A percentile compares a stretch with the other conserved stretches of the same genome.
These are phyloP conservation scores for Exophiala phaeomuriformis DNA, from an alignment of 2,329 filamentous ascomycete genomes.

Conservation along the genomic window DNA sequence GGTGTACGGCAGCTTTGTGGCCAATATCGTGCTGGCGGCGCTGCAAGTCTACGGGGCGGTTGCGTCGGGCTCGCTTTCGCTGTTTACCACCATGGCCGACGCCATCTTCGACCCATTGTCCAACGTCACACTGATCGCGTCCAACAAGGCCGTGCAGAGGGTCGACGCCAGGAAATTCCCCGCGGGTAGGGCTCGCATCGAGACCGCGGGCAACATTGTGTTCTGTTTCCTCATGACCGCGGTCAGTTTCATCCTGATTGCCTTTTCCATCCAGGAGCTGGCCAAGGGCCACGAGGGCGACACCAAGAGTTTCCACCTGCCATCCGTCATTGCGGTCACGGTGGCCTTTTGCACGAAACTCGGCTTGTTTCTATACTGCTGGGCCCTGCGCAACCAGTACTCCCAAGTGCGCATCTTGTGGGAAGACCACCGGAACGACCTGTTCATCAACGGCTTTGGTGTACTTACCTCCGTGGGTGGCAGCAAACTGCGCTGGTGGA, in stretches of 20 bases:
- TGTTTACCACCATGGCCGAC: slow-evolving; percentile 97
- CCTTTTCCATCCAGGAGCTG: slow-evolving; percentile 71
- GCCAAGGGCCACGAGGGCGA: slow-evolving; percentile 42
- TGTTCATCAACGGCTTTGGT: slow-evolving; percentile 93
- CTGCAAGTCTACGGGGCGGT: slow-evolving; percentile 86
- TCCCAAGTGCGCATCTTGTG: slow-evolving; percentile 85
- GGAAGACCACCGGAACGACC: slow-evolving; percentile 95
- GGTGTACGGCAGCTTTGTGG: slow-evolving; percentile 61
- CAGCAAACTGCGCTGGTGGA: slow-evolving; percentile 83
- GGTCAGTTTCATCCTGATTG: slow-evolving; percentile 86
- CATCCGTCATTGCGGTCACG: slow-evolving; percentile 75
- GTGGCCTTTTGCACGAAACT: slow-evolving; percentile 83
- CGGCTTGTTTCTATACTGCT: slow-evolving; percentile 81
- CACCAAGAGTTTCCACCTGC: slow-evolving; percentile 64
- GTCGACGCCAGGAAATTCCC: slow-evolving; percentile 84
- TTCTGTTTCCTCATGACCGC: slow-evolving; percentile 96
- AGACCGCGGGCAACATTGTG: slow-evolving; percentile 90
- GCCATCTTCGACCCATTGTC: slow-evolving; percentile 87
- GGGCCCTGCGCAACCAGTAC: slow-evolving; percentile 81
- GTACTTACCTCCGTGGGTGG: slow-evolving; percentile 88
- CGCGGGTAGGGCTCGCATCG: slow-evolving; percentile 84
- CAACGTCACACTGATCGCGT: slow-evolving; percentile 79
- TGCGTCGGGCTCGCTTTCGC: slow-evolving; percentile 79
- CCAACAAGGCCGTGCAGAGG: slow-evolving; percentile 76
- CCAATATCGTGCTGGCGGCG: slow-evolving; percentile 69